Evolutionary conservation across 2,329 filamentous ascomycete species (phyloP).

Genomic region (Scytalidium sp.): DNA sequence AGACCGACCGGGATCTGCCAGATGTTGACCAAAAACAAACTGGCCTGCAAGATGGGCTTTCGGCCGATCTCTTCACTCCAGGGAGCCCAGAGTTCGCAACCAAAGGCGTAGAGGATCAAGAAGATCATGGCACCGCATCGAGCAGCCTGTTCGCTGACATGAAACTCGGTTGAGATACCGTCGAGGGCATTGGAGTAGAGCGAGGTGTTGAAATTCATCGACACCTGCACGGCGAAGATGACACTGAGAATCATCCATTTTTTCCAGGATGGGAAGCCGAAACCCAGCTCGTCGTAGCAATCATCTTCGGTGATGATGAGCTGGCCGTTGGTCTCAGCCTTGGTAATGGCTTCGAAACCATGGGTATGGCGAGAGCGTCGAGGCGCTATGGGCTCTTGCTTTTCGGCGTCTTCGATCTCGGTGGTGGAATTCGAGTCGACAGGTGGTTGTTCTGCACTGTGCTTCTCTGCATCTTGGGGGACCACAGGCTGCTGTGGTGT

Average conservation of each 20-base stretch:
- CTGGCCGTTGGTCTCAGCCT: slow-evolving; percentile 13
- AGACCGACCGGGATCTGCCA: slow-evolving; percentile 72
- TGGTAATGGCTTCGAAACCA: slow-evolving; percentile 2
- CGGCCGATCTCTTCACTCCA: slow-evolving; percentile 84
- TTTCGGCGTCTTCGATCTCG: not conserved
- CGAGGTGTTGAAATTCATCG: slow-evolving; percentile 78
- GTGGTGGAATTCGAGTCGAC: not conserved
- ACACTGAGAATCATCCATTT: slow-evolving; percentile 74
- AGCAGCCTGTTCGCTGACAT: slow-evolving; percentile 65
- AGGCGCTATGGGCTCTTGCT: not conserved
- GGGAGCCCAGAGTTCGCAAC: slow-evolving; percentile 84
- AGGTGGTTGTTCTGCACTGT: too few species aligned
- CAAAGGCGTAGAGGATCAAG: slow-evolving; percentile 77
- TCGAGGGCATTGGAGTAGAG: slow-evolving; percentile 67
- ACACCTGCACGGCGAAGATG: slow-evolving; percentile 71
- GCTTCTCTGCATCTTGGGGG: too few species aligned
- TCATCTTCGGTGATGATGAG: slow-evolving; percentile 50
- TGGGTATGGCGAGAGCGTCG: not conserved
- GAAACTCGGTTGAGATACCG: slow-evolving; percentile 65
- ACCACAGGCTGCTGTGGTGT: too few species aligned
- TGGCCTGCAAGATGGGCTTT: slow-evolving; percentile 70
- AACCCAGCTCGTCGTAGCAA: slow-evolving; percentile 65
- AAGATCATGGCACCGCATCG: slow-evolving; percentile 76
- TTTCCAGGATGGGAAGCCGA: slow-evolving; percentile 54
- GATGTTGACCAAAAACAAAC: slow-evolving; percentile 72